Conservation (phyloP, 179 eudicot genomes). For the Silene vulgaris region DNA sequence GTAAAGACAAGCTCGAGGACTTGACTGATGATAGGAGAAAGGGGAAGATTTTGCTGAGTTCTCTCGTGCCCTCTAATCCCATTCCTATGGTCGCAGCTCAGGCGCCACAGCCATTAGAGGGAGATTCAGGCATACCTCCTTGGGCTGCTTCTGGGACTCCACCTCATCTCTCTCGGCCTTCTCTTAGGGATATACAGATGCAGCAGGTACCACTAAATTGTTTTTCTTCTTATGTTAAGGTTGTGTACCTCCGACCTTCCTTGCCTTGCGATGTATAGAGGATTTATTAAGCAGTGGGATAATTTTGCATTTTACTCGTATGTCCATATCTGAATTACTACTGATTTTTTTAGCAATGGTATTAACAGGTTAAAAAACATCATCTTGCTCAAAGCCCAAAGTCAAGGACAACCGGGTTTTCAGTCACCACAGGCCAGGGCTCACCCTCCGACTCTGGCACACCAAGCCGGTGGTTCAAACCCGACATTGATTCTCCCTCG, state of each 20-base stretch:
- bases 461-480: slow-evolving; percentile 79
- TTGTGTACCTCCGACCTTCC: neutral
- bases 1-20: slow-evolving; percentile 47
- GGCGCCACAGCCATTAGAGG: slow-evolving; percentile 46
- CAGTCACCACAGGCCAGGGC: slow-evolving; percentile 55
- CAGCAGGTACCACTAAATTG: slow-evolving; percentile 59
- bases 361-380: slow-evolving; percentile 46
- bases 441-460: slow-evolving; percentile 74
- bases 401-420: slow-evolving; percentile 70
- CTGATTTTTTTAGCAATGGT: slow-evolving; percentile 2
- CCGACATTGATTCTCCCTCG: slow-evolving; percentile 71
- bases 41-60: slow-evolving; percentile 53
- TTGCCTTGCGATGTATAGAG: neutral
- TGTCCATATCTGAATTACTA: neutral
- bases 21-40: slow-evolving; percentile 35
- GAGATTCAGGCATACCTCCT: slow-evolving; percentile 72
- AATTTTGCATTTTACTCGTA: neutral
- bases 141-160: slow-evolving; percentile 98
- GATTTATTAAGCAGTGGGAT: neutral
- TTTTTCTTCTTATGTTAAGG: neutral
- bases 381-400: slow-evolving; percentile 66
- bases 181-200: slow-evolving; percentile 85
- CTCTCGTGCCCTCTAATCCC: slow-evolving; percentile 70
- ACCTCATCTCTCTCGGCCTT: slow-evolving; percentile 76
- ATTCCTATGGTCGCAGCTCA: slow-evolving; percentile 49